Percentiles rank a stretch among this genome's conserved stretches.
Evolutionary conservation across 441 rosid species (phyloP).

Genomic region (Euphorbia celastroides): DNA sequence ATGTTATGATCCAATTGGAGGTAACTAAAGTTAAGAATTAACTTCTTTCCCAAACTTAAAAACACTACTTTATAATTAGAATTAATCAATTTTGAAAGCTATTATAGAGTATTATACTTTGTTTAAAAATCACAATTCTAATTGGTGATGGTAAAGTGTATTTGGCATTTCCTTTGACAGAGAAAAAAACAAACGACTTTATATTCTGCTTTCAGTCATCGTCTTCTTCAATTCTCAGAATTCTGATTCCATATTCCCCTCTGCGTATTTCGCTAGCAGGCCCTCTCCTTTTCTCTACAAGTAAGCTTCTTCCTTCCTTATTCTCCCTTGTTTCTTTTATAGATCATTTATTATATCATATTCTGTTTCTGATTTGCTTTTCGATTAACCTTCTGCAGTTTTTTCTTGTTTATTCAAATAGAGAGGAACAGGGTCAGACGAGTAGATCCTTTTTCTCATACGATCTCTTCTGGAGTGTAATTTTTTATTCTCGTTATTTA

Average conservation of each 20-base stretch:
- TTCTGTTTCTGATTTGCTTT: neutral
- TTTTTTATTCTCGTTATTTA: neutral
- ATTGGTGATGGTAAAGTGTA: no score
- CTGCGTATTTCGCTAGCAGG: conserved; percentile 20
- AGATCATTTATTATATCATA: neutral
- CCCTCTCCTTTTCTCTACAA: conserved; percentile 25
- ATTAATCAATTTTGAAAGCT: no score
- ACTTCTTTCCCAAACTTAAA: no score
- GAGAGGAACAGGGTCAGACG: conserved; percentile 30
- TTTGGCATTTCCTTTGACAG: neutral
- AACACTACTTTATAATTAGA: no score
- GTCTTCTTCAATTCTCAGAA: neutral
- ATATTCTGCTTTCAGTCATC: no score
- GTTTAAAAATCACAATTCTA: no score
- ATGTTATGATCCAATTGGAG: no score
- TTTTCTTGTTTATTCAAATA: neutral
- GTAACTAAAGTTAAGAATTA: no score
- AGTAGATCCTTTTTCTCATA: conserved; percentile 25
- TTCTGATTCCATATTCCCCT: neutral
- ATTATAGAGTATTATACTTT: no score
- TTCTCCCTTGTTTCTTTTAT: neutral
- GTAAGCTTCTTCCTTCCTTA: conserved; percentile 10
- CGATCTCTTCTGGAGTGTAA: conserved; percentile 14
- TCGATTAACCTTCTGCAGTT: no score
- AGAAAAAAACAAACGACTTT: neutral